Conservation (phyloP, 2,329 filamentous ascomycete species). For the Penicillium sp. region DNA sequence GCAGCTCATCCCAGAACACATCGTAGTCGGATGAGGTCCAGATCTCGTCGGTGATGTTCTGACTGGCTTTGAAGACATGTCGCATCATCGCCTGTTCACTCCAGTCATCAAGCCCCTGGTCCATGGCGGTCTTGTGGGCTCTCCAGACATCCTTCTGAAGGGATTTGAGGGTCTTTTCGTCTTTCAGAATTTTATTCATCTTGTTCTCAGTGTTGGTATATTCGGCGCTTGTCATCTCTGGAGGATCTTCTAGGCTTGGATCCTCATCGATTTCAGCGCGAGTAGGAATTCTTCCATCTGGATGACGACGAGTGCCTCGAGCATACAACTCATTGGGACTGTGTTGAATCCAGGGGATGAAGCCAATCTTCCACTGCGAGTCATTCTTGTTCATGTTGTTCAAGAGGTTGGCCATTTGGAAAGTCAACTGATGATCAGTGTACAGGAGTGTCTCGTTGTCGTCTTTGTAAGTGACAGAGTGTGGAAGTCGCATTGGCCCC, state of each 20-base stretch:
- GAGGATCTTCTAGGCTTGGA: conserved; percentile 13
- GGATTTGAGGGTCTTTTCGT: conserved; percentile 14
- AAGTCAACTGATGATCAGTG: conserved; percentile 20
- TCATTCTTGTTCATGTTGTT: conserved; percentile 21
- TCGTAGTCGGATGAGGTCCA: conserved; percentile 27
- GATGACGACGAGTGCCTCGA: conserved; percentile 12
- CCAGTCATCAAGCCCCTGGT: conserved; percentile 22
- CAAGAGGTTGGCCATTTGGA: conserved; percentile 18
- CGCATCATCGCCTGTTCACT: conserved; percentile 24
- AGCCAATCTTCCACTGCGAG: conserved; percentile 19
- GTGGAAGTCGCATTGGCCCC: conserved; percentile 24
- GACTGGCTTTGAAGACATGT: conserved; percentile 28
- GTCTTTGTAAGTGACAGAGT: conserved; percentile 17
- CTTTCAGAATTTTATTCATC: conserved; percentile 17
- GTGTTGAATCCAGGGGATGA: conserved; percentile 23
- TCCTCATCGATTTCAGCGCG: conserved; percentile 17
- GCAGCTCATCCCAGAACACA: conserved; percentile 29
- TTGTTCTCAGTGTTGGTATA: conserved; percentile 8
- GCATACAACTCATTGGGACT: conserved; percentile 25
- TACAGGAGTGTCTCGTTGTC: conserved; percentile 18
- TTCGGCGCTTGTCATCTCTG: conserved; percentile 5
- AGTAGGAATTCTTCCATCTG: conserved; percentile 22
- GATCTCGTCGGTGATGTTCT: conserved; percentile 35
- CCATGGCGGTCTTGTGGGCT: conserved; percentile 18
- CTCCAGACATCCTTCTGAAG: conserved; percentile 20